Base-by-base conservation (phyloP, 1,139 yeast species). In the Geotrichum aggregatum region DNA sequence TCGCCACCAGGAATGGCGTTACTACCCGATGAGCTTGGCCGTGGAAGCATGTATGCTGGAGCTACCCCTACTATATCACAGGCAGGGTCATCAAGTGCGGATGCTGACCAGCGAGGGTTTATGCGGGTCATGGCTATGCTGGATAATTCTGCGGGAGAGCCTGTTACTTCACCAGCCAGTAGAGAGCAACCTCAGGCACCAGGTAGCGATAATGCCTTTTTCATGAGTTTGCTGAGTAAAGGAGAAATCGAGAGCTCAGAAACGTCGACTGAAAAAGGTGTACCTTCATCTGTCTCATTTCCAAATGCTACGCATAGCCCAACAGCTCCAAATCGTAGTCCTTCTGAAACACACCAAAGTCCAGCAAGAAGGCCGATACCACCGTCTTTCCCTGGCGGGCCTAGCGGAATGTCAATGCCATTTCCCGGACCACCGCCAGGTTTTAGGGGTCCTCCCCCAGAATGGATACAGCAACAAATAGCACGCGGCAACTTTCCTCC, bases 101-200 rank as follows among this genome's bases (percentile, higher is more conserved):
- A 55, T 47, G 61, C 59, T 11, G 69, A 65, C 54, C 61, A 56
- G 52, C 64, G 60, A 39, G 71, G 70, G 24, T 65, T 64, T 52
- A 58, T 59, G 52, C 60, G 69, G 10, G 64, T 67, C 36, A 61
- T 66, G 65, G 63, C 64, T 2, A 63, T 65, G 61, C 63, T 68
- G 30, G 68, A 65, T 2, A 56, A 52, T 44, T 41, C n/a, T 30
- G 19, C 22, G 5, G 46, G 35, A 24, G 16, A 33, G 38, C 19
- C 38, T 6, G 19, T 16, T 6, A 34, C 18, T 34, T 6, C 38
- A 34, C 10, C 18, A 10, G 11, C 38, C 11, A 16, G 8, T 24
- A 24, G 28, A 24, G 31, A 31, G 13, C 26, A 18, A 5, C 31
- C 30, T 22, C 31, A 40, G 44, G 31, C 44, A 14, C 31, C 44